Conservation (phyloP, 1,284 basidiomycete species). For the Afroboletus lepidellus region DNA sequence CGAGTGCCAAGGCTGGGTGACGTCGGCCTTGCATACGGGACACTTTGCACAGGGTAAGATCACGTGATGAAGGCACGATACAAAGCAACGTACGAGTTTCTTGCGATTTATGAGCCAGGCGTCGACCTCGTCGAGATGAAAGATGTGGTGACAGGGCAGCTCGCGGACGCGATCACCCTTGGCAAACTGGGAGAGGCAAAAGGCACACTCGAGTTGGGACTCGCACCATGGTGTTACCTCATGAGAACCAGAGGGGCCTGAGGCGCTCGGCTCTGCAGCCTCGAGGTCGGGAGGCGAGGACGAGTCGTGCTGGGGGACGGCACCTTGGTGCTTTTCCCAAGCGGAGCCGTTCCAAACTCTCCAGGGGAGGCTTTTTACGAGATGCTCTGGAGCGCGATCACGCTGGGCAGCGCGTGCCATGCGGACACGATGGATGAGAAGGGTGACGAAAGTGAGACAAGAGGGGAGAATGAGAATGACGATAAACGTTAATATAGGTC, state of each 20-base stretch:
- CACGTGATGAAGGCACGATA: neutral
- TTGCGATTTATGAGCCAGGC: constrained; percentile 87
- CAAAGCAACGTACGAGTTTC: constrained; percentile 73
- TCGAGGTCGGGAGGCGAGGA: constrained; percentile 38
- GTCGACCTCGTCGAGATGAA: constrained; percentile 84
- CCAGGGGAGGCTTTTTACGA: constrained; percentile 75
- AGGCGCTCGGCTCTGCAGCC: constrained; percentile 30
- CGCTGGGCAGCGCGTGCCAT: constrained; percentile 72
- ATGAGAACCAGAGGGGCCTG: constrained; percentile 46
- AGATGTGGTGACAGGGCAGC: constrained; percentile 87
- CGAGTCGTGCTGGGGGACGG: constrained; percentile 33
- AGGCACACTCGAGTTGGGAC: constrained; percentile 79
- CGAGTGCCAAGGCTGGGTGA: constrained; percentile 60
- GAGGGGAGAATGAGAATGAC: constrained; percentile 80
- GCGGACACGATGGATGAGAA: constrained; percentile 77
- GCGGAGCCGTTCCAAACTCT: constrained; percentile 75
- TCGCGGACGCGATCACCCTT: constrained; percentile 86
- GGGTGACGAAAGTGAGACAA: constrained; percentile 75
- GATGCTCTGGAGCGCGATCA: constrained; percentile 76
- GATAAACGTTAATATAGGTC: constrained; percentile 77
- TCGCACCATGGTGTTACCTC: constrained; percentile 69
- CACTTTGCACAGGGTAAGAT: constrained; percentile 50
- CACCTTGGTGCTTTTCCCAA: constrained; percentile 71
- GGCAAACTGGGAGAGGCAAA: constrained; percentile 83
- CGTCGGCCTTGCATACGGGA: constrained; percentile 86